Evolutionary conservation across 2,329 filamentous ascomycete genomes (phyloP), one percentile per base, ranked within the genome.

Genomic region (Annulohypoxylon truncatum): DNA sequence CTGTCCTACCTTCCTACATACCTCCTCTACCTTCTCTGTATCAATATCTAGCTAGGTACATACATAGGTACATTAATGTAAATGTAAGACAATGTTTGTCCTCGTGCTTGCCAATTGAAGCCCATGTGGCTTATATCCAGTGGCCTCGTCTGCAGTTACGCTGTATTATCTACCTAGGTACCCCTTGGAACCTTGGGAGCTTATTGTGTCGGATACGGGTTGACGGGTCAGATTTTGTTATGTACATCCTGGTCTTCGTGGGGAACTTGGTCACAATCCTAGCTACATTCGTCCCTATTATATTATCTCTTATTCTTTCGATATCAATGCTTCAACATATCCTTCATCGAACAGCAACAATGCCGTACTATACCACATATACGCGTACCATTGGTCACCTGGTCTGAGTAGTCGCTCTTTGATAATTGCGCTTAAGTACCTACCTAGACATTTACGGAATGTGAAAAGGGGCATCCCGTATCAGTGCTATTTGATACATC

Each of bases 91-190:
- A 56, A 51, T 56, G 60, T 63, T 52, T 63, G 60, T 46, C 52
- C 53, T 51, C 60, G 52, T 63, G 60, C 60, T 57, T 48, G 46
- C 56, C 62, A 65, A 53, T 56, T 54, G 38, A 61, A 29, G 44
- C 29, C 62, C 51, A 65, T 65, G 62, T 61, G 56, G 56, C 50
- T 61, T 61, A 20, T 56, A 40, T 52, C 44, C 33, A 65, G 56
- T 65, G 44, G 62, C 50, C 52, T 61, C 51, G 38, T 33, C 8
- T 48, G 31, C 44, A 38, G 42, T 40, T 47, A 28, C 53, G n/a
- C 40, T 35, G 33, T 35, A 13, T 35, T 9, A 24, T 35, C 10
- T 35, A 35, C 13, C 35, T 18, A 18, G 35, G 35, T 26, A 26
- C 40, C 22, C 20, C 42, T 28, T 8, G 9, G 20, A 13, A 26